phyloP scores from a whole-genome alignment of 2,329 filamentous ascomycete genomes.

The Arthrobotrys musiformis region DNA sequence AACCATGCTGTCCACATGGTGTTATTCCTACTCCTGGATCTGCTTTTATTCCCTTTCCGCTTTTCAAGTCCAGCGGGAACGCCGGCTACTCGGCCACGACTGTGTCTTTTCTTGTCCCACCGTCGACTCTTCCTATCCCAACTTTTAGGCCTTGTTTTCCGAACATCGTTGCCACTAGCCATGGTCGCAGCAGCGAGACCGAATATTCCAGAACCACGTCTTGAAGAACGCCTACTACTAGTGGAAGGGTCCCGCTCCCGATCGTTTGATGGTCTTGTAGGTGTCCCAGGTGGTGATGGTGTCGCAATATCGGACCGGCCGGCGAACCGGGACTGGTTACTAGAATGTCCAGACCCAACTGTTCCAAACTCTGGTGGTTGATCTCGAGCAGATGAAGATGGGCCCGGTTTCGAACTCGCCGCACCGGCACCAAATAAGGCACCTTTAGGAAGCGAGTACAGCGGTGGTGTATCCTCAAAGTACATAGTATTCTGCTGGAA shows the following conservation, averaged over 20 bases:
- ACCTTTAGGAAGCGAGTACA: constrained; percentile 31
- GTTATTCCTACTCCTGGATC: constrained; percentile 46
- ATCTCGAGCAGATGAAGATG: constrained; percentile 1
- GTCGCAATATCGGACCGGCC: constrained; percentile 53
- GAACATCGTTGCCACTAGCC: constrained; percentile 12
- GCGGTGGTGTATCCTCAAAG: constrained; percentile 52
- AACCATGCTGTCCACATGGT: constrained; percentile 52
- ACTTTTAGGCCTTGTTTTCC: constrained; percentile 40
- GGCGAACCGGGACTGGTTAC: constrained; percentile 42
- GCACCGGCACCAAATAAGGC: constrained; percentile 27
- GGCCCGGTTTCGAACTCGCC: neutral
- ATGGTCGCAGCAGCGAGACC: constrained; percentile 44
- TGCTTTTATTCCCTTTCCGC: constrained; percentile 42
- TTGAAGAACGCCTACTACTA: constrained; percentile 47
- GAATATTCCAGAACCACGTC: constrained; percentile 52
- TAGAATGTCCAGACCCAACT: constrained; percentile 42
- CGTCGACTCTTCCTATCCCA: constrained; percentile 41
- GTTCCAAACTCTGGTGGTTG: constrained; percentile 34
- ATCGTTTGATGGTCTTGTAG: constrained; percentile 39
- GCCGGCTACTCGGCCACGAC: constrained; percentile 41
- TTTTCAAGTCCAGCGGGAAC: constrained; percentile 44
- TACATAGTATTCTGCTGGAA: constrained; percentile 43
- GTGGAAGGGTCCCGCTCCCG: constrained; percentile 41
- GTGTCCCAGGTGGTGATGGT: constrained; percentile 46
- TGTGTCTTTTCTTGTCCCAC: constrained; percentile 44